Conservation (phyloP, 208 protist species). For the Phytomonas sp. region DNA sequence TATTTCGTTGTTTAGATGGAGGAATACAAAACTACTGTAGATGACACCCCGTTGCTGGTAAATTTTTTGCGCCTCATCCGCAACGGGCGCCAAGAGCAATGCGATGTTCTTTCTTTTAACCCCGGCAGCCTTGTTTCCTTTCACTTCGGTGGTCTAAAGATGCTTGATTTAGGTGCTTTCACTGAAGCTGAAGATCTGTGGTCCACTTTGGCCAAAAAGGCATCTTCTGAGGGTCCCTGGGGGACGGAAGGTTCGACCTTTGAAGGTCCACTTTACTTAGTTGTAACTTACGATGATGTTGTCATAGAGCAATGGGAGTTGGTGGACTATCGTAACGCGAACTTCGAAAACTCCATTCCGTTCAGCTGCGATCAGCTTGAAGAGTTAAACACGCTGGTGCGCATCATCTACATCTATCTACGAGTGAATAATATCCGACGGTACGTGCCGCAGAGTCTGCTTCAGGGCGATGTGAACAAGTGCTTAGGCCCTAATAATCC, state of each 20-base stretch:
- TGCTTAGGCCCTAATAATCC: not conserved
- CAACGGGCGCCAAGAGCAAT: slow-evolving; percentile 25
- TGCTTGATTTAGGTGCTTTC: slow-evolving; percentile 30
- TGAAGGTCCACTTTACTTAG: slow-evolving; percentile 27
- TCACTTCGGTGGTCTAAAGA: slow-evolving; percentile 32
- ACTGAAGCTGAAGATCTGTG: slow-evolving; percentile 28
- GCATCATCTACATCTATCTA: slow-evolving; percentile 34
- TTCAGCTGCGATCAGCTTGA: slow-evolving; percentile 29
- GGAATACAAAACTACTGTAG: slow-evolving; percentile 16
- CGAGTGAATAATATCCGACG: slow-evolving; percentile 8
- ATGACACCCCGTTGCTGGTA: slow-evolving; percentile 32
- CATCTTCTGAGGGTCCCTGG: not conserved
- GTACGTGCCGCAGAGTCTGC: not conserved
- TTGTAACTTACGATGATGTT: slow-evolving; percentile 23
- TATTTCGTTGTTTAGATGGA: slow-evolving; percentile 11
- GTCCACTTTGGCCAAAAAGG: slow-evolving; percentile 5
- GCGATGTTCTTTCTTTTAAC: slow-evolving; percentile 12
- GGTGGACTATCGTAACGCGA: slow-evolving; percentile 33
- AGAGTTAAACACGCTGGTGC: slow-evolving; percentile 29
- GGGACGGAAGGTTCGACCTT: slow-evolving; percentile 9
- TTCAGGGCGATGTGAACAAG: slow-evolving; percentile 7
- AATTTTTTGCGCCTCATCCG: slow-evolving; percentile 42
- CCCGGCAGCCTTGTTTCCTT: slow-evolving; percentile 20
- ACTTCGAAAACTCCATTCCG: slow-evolving; percentile 28
- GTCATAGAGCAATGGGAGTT: slow-evolving; percentile 38